Conservation (phyloP, 805 yeast species). For the Pichia pseudocactophila region DNA sequence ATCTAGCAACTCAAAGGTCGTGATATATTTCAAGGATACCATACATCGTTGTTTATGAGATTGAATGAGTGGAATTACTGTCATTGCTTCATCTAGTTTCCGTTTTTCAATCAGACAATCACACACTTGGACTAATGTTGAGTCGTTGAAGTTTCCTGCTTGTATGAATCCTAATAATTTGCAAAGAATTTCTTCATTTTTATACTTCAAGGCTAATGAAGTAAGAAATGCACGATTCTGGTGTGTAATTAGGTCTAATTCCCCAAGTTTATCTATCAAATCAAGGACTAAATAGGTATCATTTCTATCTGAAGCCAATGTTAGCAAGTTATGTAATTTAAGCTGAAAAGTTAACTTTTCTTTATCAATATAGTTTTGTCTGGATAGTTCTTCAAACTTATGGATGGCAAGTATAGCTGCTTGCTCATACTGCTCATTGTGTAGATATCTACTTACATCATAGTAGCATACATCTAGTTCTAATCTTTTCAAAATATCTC, state of each 20-base stretch:
- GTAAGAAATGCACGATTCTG: slow-evolving; percentile 12
- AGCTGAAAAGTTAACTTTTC: slow-evolving; percentile 4
- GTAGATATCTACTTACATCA: slow-evolving; percentile 15
- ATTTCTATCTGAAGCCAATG: slow-evolving; percentile 15
- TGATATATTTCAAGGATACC: slow-evolving; percentile 9
- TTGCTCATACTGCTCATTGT: slow-evolving; percentile 17
- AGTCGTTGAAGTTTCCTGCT: not conserved
- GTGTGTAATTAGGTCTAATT: not conserved
- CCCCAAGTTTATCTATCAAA: slow-evolving; percentile 8
- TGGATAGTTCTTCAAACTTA: slow-evolving; percentile 2
- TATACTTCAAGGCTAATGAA: slow-evolving; percentile 8
- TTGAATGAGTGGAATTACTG: too few species aligned
- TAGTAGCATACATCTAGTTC: slow-evolving; percentile 10
- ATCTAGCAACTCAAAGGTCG: slow-evolving; percentile 7
- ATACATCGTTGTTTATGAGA: too few species aligned
- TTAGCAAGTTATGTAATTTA: slow-evolving; percentile 12
- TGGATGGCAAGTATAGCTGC: slow-evolving; percentile 13
- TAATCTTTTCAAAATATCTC: slow-evolving; percentile 5
- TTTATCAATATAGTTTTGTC: not conserved
- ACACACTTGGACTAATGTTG: slow-evolving; percentile 4
- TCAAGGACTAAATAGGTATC: slow-evolving; percentile 16
- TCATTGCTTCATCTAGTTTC: too few species aligned
- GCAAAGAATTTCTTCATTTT: not conserved
- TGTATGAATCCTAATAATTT: not conserved
- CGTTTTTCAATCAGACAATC: slow-evolving; percentile 5